phyloP scores from a whole-genome alignment of 2,329 filamentous ascomycete species.

The Penicillium sp. region DNA sequence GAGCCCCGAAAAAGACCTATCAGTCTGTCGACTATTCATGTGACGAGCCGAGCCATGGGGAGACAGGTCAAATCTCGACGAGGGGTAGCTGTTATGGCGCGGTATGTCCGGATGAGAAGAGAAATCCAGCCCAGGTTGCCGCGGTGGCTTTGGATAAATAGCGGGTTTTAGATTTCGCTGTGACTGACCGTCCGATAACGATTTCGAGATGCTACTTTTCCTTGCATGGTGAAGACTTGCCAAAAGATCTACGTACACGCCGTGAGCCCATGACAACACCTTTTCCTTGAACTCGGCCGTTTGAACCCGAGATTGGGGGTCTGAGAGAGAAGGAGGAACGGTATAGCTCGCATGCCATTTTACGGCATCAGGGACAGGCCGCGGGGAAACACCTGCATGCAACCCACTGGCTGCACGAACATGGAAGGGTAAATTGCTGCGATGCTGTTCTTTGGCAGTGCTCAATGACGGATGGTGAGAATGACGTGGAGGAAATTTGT shows the following conservation, averaged over 20 bases:
- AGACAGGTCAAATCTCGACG: conserved; percentile 32
- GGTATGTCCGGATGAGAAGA: conserved; percentile 31
- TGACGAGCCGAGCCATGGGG: conserved; percentile 16
- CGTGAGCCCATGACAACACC: conserved; percentile 65
- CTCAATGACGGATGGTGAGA: conserved; percentile 30
- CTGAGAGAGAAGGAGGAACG: conserved; percentile 15
- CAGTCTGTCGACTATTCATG: conserved; percentile 2
- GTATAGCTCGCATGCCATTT: conserved; percentile 25
- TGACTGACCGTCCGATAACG: conserved; percentile 35
- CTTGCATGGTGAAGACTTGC: conserved; percentile 57
- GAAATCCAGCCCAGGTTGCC: conserved; percentile 52
- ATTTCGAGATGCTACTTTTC: conserved; percentile 47
- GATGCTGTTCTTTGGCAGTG: conserved; percentile 20
- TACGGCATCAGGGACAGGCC: conserved; percentile 20
- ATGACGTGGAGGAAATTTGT: conserved; percentile 34
- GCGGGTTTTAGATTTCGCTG: conserved; percentile 49
- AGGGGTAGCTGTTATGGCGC: conserved; percentile 34
- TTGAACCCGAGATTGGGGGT: conserved; percentile 23
- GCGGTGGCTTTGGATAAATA: conserved; percentile 60
- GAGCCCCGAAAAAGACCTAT: conserved; percentile 1
- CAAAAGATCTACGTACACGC: conserved; percentile 67
- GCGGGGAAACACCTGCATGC: conserved; percentile 20
- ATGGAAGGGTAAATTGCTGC: conserved; percentile 26
- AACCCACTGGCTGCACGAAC: conserved; percentile 20
- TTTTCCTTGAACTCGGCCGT: conserved; percentile 63